A percentile compares a stretch with the other conserved stretches of the same genome.
These are phyloP conservation scores for Penicillium capsulatum DNA, from an alignment of 2,329 filamentous ascomycete species.

Conservation along the genomic window DNA sequence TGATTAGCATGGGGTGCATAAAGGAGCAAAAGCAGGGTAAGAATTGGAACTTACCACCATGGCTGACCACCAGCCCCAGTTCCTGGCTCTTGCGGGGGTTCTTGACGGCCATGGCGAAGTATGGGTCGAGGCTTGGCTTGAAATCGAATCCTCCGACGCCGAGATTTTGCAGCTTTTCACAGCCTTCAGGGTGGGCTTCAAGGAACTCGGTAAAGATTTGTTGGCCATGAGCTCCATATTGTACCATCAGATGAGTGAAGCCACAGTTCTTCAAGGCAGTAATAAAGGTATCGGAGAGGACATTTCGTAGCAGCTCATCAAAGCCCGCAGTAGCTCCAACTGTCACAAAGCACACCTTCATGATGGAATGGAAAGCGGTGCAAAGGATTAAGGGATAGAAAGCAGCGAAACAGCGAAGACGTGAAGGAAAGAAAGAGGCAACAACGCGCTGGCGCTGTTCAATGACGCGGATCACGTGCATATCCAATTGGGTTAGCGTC, in stretches of 20 bases:
- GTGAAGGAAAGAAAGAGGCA: background rate
- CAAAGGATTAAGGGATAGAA: too few species aligned
- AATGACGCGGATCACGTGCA: slow-evolving; percentile 7
- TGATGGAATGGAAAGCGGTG: slow-evolving; percentile 2
- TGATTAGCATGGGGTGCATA: too few species aligned
- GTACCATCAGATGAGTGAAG: slow-evolving; percentile 71
- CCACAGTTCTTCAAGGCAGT: slow-evolving; percentile 52
- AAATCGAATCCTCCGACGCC: slow-evolving; percentile 63
- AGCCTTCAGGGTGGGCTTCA: slow-evolving; percentile 22
- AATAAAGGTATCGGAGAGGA: slow-evolving; percentile 62
- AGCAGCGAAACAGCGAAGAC: background rate
- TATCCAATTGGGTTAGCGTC: slow-evolving; percentile 22
- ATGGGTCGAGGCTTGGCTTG: slow-evolving; percentile 55
- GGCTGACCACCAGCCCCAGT: slow-evolving; percentile 76
- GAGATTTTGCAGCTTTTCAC: slow-evolving; percentile 39
- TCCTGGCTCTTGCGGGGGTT: slow-evolving; percentile 30
- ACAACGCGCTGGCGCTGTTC: background rate
- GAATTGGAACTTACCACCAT: slow-evolving; percentile 64
- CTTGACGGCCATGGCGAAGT: slow-evolving; percentile 54
- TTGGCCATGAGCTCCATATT: slow-evolving; percentile 69
- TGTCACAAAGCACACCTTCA: slow-evolving; percentile 70
- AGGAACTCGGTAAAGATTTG: slow-evolving; percentile 48
- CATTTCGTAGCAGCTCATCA: slow-evolving; percentile 62
- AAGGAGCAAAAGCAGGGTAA: too few species aligned
- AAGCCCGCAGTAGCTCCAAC: slow-evolving; percentile 91